Conservation (phyloP, 2,329 filamentous ascomycete species). For the Aspergillus transmontanensis region DNA sequence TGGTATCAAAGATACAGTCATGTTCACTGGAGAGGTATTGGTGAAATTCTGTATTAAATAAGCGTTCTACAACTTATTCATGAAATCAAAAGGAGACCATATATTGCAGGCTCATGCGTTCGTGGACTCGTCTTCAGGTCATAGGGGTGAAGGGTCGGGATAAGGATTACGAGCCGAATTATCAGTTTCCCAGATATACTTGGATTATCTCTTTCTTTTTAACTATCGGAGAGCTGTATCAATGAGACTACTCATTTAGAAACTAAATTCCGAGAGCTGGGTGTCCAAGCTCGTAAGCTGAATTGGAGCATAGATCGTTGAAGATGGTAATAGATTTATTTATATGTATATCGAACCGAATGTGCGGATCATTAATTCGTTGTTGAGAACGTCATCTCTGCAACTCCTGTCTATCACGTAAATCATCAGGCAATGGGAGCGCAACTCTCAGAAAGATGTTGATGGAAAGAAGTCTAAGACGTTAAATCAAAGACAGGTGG, state of each 20-base stretch:
- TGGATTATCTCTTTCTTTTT: conserved; percentile 15
- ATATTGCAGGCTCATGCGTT: background rate
- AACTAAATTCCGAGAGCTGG: background rate
- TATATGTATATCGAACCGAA: conserved; percentile 18
- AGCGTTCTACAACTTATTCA: background rate
- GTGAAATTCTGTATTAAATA: background rate
- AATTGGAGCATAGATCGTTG: background rate
- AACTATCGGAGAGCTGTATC: conserved; percentile 3
- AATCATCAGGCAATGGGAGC: conserved; percentile 16
- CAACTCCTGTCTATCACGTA: conserved; percentile 20
- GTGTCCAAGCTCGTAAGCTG: background rate
- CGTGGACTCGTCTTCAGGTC: background rate
- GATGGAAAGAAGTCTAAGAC: conserved; percentile 28
- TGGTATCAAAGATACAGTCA: background rate
- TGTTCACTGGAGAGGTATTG: background rate
- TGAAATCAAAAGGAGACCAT: background rate
- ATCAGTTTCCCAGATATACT: conserved; percentile 10
- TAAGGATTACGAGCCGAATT: background rate
- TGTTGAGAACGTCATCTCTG: conserved; percentile 38
- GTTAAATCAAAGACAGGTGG: conserved; percentile 31
- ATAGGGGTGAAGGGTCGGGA: background rate
- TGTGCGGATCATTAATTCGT: conserved; percentile 31
- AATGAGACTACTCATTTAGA: conserved; percentile 2
- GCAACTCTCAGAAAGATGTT: conserved; percentile 12
- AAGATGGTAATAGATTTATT: conserved; percentile 14